Conservation (phyloP, 495 filamentous ascomycete species). For the Extremus antarcticus region DNA sequence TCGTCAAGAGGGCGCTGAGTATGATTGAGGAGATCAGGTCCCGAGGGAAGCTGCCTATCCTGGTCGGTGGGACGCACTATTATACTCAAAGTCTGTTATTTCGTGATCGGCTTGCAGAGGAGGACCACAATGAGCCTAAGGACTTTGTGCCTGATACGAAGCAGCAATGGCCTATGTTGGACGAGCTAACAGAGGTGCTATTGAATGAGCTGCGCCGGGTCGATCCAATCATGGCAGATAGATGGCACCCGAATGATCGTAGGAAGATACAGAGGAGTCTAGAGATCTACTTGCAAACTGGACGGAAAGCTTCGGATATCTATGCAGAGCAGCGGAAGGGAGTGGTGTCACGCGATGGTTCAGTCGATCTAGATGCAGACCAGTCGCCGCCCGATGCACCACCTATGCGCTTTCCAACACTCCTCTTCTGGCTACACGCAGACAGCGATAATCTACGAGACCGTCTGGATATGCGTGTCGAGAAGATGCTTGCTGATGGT, state of each 20-base stretch:
- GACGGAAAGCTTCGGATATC: constrained; percentile 70
- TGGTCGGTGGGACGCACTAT: constrained; percentile 92
- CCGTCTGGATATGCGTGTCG: constrained; percentile 66
- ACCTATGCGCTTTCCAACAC: constrained; percentile 42
- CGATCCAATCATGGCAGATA: constrained; percentile 78
- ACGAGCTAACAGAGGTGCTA: constrained; percentile 56
- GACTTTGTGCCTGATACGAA: constrained; percentile 15
- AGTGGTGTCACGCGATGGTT: constrained; percentile 12
- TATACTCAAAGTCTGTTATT: constrained; percentile 86
- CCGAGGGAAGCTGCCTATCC: constrained; percentile 69
- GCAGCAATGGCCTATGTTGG: constrained; percentile 42
- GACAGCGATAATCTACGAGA: constrained; percentile 50
- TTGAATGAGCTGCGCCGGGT: constrained; percentile 61
- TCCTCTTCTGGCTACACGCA: constrained; percentile 84
- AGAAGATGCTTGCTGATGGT: constrained; percentile 69
- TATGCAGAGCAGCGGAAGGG: constrained; percentile 60
- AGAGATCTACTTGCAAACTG: constrained; percentile 75
- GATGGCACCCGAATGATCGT: constrained; percentile 87
- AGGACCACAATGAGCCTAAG: constrained; percentile 20
- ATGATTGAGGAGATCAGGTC: constrained; percentile 67
- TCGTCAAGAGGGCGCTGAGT: constrained; percentile 53
- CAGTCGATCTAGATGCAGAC: constrained; percentile 7
- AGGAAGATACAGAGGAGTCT: constrained; percentile 85
- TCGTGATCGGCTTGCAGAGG: constrained; percentile 47
- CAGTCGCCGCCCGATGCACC: neutral